Evolutionary conservation across 345 rosid genomes (phyloP), one percentile per base, ranked within the genome.

Genomic region (Gossypium herbaceum): DNA sequence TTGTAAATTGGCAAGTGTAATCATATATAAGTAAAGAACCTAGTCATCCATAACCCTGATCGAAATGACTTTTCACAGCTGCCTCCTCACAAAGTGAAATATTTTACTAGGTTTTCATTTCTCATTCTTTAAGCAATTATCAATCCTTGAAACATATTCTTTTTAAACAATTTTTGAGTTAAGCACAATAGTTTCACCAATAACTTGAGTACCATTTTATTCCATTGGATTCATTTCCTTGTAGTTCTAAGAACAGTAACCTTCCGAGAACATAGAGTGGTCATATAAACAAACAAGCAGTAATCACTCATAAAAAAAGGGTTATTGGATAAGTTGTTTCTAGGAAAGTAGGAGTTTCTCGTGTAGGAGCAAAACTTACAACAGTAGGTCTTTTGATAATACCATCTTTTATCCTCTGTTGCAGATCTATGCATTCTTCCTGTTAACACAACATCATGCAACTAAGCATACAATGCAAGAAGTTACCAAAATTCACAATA

Each of bases 381-480:
- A 73, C 39, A 9, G 67, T 73, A 16, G 66, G 75, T 27, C 59
- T 73, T 16, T 24, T 43, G 39, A 73, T 51, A 56, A 59, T 43
- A 44, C 75, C 75, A 25, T 73, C 75, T 59, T 73, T 58, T 55
- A 73, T 61, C 55, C 55, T 73, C 22, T 73, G 52, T 24, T 17
- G 66, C 56, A 73, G 43, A 41, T 57, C 75, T 25, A 1, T 2
- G 45, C 75, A 73, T 61, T 73, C 66, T 7, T 73, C 75, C 75
- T 73, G 75, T 12, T 25, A 44, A 9, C 55, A 56, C 16, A 72
- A 56, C 75, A 56, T 16, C 55, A 55, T 2, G 27, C 63, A 71
- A 71, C 64, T 71, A 41, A 71, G 48, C 11, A 15, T 10, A 55
- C n/a, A 39, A 43, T 3, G 11, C 34, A 47, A 12, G 6, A 11